A percentile compares a stretch with the other conserved stretches of the same genome.
These are phyloP conservation scores for Dianthus caryophyllus DNA, from an alignment of 148 eudicot species.

Conservation along the genomic window DNA sequence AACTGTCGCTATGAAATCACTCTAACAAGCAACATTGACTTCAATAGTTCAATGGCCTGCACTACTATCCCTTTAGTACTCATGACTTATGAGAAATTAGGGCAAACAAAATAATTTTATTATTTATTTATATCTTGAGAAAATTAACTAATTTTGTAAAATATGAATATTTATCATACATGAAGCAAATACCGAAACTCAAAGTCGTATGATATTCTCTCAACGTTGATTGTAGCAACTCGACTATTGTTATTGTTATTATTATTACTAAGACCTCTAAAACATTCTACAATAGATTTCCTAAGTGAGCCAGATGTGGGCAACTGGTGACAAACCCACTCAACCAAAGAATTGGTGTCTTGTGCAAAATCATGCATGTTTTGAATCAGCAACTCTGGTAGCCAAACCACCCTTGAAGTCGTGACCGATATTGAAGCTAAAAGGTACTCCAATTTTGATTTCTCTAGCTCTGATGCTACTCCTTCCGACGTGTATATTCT, in stretches of 20 bases:
- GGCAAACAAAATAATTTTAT: too few species aligned
- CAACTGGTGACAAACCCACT: conserved; percentile 83
- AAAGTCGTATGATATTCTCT: conserved; percentile 67
- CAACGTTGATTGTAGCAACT: conserved; percentile 34
- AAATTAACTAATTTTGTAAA: too few species aligned
- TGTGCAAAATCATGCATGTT: conserved; percentile 64
- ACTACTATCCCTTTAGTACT: too few species aligned
- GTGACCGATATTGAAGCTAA: conserved; percentile 77
- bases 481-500: conserved; percentile 77
- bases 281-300: conserved; percentile 87
- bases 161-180: too few species aligned
- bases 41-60: too few species aligned
- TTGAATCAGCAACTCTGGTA: conserved; percentile 64
- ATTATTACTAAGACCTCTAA: conserved; percentile 31
- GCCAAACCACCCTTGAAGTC: conserved; percentile 50
- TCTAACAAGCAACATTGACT: too few species aligned
- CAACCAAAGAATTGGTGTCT: conserved; percentile 49
- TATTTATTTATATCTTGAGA: too few species aligned
- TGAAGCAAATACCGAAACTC: conserved; percentile 76
- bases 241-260: conserved; percentile 34
- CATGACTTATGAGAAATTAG: too few species aligned
- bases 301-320: conserved; percentile 82
- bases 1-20: too few species aligned
- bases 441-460: conserved; percentile 70
- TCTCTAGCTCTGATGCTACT: conserved; percentile 57